phyloP scores from a whole-genome alignment of 2,329 filamentous ascomycete species.

The Cytospora leucostoma region DNA sequence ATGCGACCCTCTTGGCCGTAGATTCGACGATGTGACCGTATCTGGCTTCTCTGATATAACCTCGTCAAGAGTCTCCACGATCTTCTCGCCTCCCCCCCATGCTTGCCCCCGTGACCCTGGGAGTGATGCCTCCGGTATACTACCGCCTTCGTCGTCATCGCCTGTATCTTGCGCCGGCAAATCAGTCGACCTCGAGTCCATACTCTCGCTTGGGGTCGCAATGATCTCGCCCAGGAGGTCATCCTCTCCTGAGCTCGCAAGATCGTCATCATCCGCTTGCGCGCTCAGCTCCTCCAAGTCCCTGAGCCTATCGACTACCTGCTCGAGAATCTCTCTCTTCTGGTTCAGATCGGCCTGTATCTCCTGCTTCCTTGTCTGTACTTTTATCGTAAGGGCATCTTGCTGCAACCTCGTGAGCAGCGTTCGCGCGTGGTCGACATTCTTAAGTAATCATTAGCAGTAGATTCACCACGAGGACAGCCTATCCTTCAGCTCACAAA shows the following conservation, averaged over 20 bases:
- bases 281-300: conserved; percentile 65
- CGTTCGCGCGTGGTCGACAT: conserved; percentile 69
- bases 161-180: conserved; percentile 30
- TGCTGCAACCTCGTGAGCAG: conserved; percentile 73
- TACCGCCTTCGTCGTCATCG: conserved; percentile 26
- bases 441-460: conserved; percentile 46
- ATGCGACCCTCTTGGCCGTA: conserved; percentile 36
- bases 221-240: conserved; percentile 59
- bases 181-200: conserved; percentile 41
- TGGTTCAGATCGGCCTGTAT: conserved; percentile 63
- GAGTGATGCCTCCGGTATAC: conserved; percentile 9
- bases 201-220: conserved; percentile 56
- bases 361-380: conserved; percentile 59
- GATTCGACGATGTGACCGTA: conserved; percentile 37
- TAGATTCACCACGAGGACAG: background rate
- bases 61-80: conserved; percentile 16
- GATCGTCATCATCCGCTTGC: conserved; percentile 39
- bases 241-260: conserved; percentile 54
- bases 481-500: conserved; percentile 44
- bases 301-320: conserved; percentile 64
- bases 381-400: conserved; percentile 61
- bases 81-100: conserved; percentile 12
- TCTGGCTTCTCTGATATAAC: conserved; percentile 25
- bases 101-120: background rate
- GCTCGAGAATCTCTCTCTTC: conserved; percentile 67